A percentile compares a stretch with the other conserved stretches of the same genome.
Conservation (phyloP, 2,329 filamentous ascomycete genomes). For the Talaromyces sp. region DNA sequence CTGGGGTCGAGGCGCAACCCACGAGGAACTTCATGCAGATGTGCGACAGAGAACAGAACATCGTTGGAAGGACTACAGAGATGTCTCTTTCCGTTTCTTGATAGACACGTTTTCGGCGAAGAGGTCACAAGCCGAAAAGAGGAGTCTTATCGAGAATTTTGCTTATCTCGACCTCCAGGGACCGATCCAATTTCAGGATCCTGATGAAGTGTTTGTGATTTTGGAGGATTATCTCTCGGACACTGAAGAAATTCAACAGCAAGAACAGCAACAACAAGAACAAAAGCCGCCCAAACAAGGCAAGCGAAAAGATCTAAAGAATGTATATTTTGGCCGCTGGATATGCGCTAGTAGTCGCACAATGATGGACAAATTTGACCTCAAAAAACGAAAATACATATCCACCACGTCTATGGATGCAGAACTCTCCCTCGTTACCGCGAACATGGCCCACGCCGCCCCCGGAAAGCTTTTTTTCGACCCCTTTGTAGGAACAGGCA, state of each 20-base stretch:
- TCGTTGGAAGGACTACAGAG: constrained; percentile 65
- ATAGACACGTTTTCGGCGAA: constrained; percentile 80
- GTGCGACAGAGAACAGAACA: constrained; percentile 58
- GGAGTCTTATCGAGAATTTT: constrained; percentile 79
- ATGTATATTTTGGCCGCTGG: constrained; percentile 69
- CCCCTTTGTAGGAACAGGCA: constrained; percentile 92
- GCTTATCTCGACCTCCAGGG: constrained; percentile 74
- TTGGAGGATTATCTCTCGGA: constrained; percentile 75
- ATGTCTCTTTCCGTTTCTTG: constrained; percentile 74
- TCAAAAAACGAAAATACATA: constrained; percentile 93
- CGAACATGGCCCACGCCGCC: constrained; percentile 79
- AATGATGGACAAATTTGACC: constrained; percentile 69
- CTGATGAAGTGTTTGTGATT: constrained; percentile 72
- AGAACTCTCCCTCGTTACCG: constrained; percentile 84
- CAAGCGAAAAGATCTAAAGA: constrained; percentile 49
- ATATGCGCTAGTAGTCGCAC: constrained; percentile 66
- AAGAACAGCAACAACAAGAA: background rate
- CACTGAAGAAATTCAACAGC: constrained; percentile 16
- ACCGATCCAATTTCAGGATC: constrained; percentile 69
- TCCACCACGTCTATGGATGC: constrained; percentile 97
- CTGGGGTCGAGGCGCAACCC: constrained; percentile 71
- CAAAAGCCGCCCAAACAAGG: constrained; percentile 9
- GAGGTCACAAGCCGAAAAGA: constrained; percentile 60
- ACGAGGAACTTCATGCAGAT: constrained; percentile 65
- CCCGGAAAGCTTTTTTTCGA: constrained; percentile 89